Evolutionary conservation across 345 rosid species (phyloP), one percentile per base, ranked within the genome.

Genomic region (Raphanus sativus): DNA sequence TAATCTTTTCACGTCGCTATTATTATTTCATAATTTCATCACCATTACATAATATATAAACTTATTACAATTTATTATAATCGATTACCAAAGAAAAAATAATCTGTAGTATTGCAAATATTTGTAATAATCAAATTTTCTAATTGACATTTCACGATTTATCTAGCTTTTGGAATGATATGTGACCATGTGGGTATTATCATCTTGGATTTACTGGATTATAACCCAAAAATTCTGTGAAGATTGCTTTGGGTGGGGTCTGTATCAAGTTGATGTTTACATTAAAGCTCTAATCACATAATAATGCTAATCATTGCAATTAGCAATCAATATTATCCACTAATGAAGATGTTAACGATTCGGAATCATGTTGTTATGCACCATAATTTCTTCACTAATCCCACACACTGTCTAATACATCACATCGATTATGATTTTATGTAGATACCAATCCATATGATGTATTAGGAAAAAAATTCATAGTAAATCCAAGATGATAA

Each of bases 181-280:
- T 26, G 63, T 45, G 62, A 45, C 68, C 77, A 40, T 74, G 71
- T 78, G 78, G 69, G 77, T 63, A 52, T 15, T 29, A 62, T 55
- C 25, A 83, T 77, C 80, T 83, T 71, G 71, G 77, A 79, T 80
- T 56, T 81, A 67, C 79, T 80, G 89, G 87, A 90, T 86, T 81
- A 86, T 86, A 71, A 86, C 89, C 85, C 56, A 84, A 83, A 83
- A 84, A 86, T 84, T 74, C 83, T 76, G 64, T 56, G 64, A 69
- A 52, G 77, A 79, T 9, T 62, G 70, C 29, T 75, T 71, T 50
- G 12, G 12, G 8, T 84, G 83, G 84, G 84, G 86, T 85, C 86
- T 85, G 77, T 61, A 87, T 84, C 87, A 82, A 77, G 52, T 79
- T 84, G 92, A 89, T 88, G 92, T 80, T 55, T 73, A 82, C 88